Evolutionary conservation across 352 stramenopile species (phyloP).

Genomic region (Pythium coloratum): DNA sequence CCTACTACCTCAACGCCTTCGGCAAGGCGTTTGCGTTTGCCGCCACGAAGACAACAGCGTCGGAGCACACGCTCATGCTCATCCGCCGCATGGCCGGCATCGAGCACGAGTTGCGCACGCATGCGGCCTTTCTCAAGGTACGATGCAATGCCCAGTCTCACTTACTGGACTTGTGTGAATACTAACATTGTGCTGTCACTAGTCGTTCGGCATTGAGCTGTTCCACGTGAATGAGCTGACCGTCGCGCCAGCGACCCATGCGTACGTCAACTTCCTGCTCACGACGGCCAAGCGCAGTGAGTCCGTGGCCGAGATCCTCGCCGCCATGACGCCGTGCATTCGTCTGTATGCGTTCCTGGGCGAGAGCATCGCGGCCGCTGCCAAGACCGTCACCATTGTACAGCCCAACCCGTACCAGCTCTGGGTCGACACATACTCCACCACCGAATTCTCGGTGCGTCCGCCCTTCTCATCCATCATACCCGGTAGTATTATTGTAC

Average conservation of each 20-base stretch:
- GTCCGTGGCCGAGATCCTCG: slow-evolving; percentile 44
- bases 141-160: background rate
- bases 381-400: background rate
- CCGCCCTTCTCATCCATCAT: background rate
- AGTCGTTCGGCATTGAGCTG: slow-evolving; percentile 47
- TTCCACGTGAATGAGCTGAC: slow-evolving; percentile 32
- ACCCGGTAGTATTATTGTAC: background rate
- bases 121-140: slow-evolving; percentile 48
- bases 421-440: slow-evolving; percentile 55
- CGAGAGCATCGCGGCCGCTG: slow-evolving; percentile 28
- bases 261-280: slow-evolving; percentile 55
- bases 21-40: slow-evolving; percentile 42
- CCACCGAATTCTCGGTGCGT: slow-evolving; percentile 30
- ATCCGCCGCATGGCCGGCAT: slow-evolving; percentile 47
- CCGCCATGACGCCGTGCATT: slow-evolving; percentile 56
- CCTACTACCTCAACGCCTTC: slow-evolving; percentile 55
- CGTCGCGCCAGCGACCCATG: slow-evolving; percentile 34
- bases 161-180: background rate
- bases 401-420: slow-evolving; percentile 36
- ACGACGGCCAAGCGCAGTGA: slow-evolving; percentile 34
- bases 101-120: slow-evolving; percentile 45
- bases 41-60: slow-evolving; percentile 40
- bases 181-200: background rate
- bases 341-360: slow-evolving; percentile 55
- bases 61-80: slow-evolving; percentile 37